Percentiles rank a stretch among this genome's conserved stretches.
Evolutionary conservation across 495 filamentous ascomycete species (phyloP).

Genomic region (Lasiosphaeria ovina): DNA sequence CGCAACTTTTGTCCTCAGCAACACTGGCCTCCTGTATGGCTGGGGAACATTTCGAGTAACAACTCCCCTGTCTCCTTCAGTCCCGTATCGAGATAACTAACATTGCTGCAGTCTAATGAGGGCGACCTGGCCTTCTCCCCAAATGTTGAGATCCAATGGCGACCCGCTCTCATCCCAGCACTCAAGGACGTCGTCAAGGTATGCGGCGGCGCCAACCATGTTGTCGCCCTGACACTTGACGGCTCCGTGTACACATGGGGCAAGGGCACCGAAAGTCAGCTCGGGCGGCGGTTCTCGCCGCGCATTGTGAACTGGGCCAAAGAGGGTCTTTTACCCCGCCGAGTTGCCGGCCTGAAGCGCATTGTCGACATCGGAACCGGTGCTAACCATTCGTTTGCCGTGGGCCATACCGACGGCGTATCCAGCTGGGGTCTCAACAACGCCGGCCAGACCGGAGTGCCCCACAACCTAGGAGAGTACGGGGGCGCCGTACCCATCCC

Average conservation of each 20-base stretch:
- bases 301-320: not conserved
- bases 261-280: not conserved
- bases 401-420: not conserved
- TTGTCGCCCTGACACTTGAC: not conserved
- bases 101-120: constrained; percentile 2
- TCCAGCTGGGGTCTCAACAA: constrained; percentile 8
- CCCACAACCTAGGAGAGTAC: not conserved
- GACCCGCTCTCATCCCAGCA: not conserved
- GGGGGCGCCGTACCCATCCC: not conserved
- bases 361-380: constrained; percentile 1
- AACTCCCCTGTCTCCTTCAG: not conserved
- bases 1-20: constrained; percentile 1
- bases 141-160: not conserved
- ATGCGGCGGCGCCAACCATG: not conserved
- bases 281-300: not conserved
- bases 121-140: not conserved
- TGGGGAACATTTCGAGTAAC: constrained; percentile 8
- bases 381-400: constrained; percentile 1
- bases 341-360: constrained; percentile 2
- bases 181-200: not conserved
- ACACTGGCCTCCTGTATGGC: constrained; percentile 4
- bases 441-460: not conserved
- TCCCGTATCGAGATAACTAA: not conserved
- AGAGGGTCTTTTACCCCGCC: not conserved
- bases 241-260: constrained; percentile 1